Evolutionary conservation across 2,329 filamentous ascomycete genomes (phyloP).

Genomic region (Biscogniauxia sp.): DNA sequence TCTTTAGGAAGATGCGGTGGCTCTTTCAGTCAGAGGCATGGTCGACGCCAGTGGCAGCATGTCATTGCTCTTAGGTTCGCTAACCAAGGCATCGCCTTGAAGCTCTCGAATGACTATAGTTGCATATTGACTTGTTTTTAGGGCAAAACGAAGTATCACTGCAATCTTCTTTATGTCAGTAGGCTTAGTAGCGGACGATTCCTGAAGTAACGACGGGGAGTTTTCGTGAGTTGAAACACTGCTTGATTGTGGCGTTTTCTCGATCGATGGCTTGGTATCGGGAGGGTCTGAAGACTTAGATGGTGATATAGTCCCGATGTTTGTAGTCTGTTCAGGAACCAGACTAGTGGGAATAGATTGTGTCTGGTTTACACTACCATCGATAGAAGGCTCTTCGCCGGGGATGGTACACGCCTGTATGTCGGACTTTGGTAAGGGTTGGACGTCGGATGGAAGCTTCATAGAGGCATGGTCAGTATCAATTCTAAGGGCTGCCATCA

Average conservation of each 20-base stretch:
- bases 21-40: neutral
- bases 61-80: neutral
- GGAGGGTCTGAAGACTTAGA: no score
- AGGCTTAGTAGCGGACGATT: slow-evolving; percentile 2
- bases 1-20: neutral
- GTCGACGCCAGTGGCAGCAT: neutral
- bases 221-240: slow-evolving; percentile 2
- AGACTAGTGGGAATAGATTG: neutral
- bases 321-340: neutral
- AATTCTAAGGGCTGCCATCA: slow-evolving; percentile 18
- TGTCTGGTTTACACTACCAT: neutral
- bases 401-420: slow-evolving; percentile 1
- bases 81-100: slow-evolving; percentile 20
- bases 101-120: slow-evolving; percentile 35
- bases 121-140: slow-evolving; percentile 35
- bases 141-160: slow-evolving; percentile 32
- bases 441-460: slow-evolving; percentile 13
- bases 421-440: slow-evolving; percentile 7
- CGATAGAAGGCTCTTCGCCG: neutral
- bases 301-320: neutral
- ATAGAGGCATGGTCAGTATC: slow-evolving; percentile 20
- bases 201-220: neutral
- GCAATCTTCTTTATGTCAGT: slow-evolving; percentile 29
- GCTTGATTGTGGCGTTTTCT: neutral
- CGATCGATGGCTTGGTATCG: neutral